phyloP scores from a whole-genome alignment of 2,329 filamentous ascomycete species.

The Cryoendolithus antarcticus region DNA sequence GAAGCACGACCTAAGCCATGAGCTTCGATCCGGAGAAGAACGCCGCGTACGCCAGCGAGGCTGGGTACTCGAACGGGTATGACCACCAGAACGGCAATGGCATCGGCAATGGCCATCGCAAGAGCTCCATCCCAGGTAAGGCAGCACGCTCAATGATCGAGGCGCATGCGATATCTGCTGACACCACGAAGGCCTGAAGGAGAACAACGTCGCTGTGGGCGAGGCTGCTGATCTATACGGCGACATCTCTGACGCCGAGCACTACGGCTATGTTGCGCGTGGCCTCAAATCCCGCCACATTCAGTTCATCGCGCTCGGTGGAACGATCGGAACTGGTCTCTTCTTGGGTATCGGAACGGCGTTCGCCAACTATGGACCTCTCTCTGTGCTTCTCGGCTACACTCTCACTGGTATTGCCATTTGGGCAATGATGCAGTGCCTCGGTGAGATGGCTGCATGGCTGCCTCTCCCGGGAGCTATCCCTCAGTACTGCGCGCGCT shows the following conservation, averaged over 20 bases:
- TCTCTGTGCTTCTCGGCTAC: slow-evolving; percentile 25
- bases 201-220: not conserved
- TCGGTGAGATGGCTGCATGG: slow-evolving; percentile 32
- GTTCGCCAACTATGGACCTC: slow-evolving; percentile 13
- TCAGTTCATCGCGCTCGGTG: slow-evolving; percentile 14
- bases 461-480: slow-evolving; percentile 24
- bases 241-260: not conserved
- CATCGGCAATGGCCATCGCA: too few relatives aligned
- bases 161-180: too few relatives aligned
- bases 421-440: slow-evolving; percentile 28
- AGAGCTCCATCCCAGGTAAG: too few relatives aligned
- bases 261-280: slow-evolving; percentile 3
- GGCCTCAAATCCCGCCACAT: slow-evolving; percentile 13
- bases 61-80: too few relatives aligned
- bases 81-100: too few relatives aligned
- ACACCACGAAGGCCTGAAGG: not conserved
- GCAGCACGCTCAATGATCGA: too few relatives aligned
- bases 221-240: not conserved
- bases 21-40: too few relatives aligned
- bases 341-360: slow-evolving; percentile 10
- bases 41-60: too few relatives aligned
- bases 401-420: slow-evolving; percentile 25
- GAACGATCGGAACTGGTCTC: slow-evolving; percentile 8
- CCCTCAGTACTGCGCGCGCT: slow-evolving; percentile 25
- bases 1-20: too few relatives aligned